phyloP scores from a whole-genome alignment of 1,284 basidiomycete genomes.

The Salmacisia buchloeana region DNA sequence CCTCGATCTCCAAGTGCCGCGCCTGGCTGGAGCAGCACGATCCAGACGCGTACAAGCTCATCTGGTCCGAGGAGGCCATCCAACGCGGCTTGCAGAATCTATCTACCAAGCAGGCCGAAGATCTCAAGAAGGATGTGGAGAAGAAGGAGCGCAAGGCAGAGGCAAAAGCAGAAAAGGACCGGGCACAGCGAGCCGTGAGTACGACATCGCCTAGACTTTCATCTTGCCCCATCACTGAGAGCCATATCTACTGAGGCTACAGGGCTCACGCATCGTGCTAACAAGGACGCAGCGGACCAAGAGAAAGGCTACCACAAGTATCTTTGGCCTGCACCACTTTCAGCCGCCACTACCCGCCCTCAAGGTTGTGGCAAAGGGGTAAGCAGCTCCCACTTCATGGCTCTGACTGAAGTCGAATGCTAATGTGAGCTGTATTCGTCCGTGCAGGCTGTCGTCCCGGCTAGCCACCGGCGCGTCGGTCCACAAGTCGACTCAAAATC shows the following conservation, averaged over 20 bases:
- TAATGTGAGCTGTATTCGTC: not conserved
- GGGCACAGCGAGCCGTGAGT: conserved; percentile 27
- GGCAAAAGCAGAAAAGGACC: conserved; percentile 45
- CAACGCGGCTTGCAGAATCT: conserved; percentile 36
- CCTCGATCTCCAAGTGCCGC: conserved; percentile 39
- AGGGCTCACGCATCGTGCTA: conserved; percentile 36
- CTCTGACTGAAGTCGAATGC: not conserved
- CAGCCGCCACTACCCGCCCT: conserved; percentile 44
- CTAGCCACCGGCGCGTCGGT: conserved; percentile 49
- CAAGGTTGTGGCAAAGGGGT: conserved; percentile 47
- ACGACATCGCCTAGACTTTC: not conserved
- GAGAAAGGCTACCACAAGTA: conserved; percentile 45
- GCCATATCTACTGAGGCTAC: not conserved
- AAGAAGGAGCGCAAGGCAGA: conserved; percentile 48
- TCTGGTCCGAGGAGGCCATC: conserved; percentile 45
- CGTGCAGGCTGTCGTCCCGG: conserved; percentile 34
- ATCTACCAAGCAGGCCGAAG: conserved; percentile 45
- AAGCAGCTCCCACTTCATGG: conserved; percentile 13
- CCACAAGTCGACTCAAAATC: conserved; percentile 42
- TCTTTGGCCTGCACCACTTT: conserved; percentile 44
- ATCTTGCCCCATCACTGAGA: not conserved
- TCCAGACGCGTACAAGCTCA: conserved; percentile 26
- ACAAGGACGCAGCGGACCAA: conserved; percentile 46
- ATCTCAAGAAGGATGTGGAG: conserved; percentile 42
- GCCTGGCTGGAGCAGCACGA: conserved; percentile 36